These are phyloP conservation scores for Emergomyces orientalis DNA, from an alignment of 2,329 filamentous ascomycete genomes.

Conservation along the genomic window DNA sequence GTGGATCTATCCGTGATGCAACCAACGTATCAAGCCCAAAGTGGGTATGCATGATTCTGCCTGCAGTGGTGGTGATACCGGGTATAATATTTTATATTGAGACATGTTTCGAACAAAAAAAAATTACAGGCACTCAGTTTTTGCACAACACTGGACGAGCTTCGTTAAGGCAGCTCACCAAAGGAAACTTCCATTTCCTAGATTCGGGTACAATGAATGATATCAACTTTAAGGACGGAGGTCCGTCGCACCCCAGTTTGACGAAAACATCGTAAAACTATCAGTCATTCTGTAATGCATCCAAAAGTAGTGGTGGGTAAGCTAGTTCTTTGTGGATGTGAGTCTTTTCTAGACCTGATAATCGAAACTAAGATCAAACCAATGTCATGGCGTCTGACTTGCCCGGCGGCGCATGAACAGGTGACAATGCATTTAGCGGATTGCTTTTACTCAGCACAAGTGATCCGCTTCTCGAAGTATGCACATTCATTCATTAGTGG, in stretches of 20 bases:
- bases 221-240: neutral
- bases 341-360: neutral
- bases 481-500: no score
- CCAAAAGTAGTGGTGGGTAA: neutral
- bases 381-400: neutral
- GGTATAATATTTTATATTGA: neutral
- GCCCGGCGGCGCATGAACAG: neutral
- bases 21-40: neutral
- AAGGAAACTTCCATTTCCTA: no score
- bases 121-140: no score
- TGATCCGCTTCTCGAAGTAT: neutral
- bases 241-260: neutral
- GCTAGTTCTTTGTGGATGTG: neutral
- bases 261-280: no score
- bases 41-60: neutral
- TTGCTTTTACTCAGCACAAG: neutral
- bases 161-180: no score
- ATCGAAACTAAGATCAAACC: neutral
- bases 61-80: neutral
- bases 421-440: neutral
- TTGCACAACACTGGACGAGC: no score
- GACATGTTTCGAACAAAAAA: neutral
- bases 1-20: neutral
- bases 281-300: no score
- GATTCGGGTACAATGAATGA: no score